Base-by-base conservation (phyloP, 129 eudicot genomes). In the Saposhnikovia divaricata region DNA sequence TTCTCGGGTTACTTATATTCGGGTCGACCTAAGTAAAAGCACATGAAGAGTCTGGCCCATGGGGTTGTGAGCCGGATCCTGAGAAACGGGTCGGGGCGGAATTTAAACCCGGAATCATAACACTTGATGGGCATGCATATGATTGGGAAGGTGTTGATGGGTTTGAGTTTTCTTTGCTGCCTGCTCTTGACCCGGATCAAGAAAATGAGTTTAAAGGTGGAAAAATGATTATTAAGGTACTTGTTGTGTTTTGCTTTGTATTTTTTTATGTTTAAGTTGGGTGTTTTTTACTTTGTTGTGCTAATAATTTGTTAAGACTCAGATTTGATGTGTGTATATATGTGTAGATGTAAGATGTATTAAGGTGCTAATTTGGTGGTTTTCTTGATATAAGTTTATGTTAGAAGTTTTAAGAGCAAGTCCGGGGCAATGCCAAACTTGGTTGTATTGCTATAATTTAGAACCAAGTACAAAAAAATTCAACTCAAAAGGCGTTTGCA, bases 181-280 rank as follows among this genome's bases (percentile, higher is more conserved):
- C 94, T 77, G 94, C 94, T 61, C 94, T 90, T 73, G 94, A 90
- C 85, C 94, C 94, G 9, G 91, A 90, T 84, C 85, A 77, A 45
- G 94, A 90, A 28, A 72, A 87, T 21, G 87, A 83, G 55, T 90
- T 87, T 50, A 80, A 81, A 78, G 89, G 83, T 72, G 94, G 94
- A 31, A 86, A 90, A 76, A 87, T 90, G 94, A 87, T 78, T n/a
- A 68, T 90, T 28, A 90, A 90, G 91, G 94, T 87, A 37, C 3
- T n/a, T 23, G 72, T 51, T 34, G 37, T 34, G 2, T 34, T 34
- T 34, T 66, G 5, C 28, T 0, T 27, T 13, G 19, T 14, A 15
- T 9, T 23, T 61, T 8, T 38, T 61, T 2, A 9, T 59, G 28
- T 59, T 59, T 10, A 57, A 57, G 11, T 57, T 59, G 68, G n/a